Evolutionary conservation across 2,329 filamentous ascomycete species (phyloP).

Genomic region (Fusarium albosuccineum): DNA sequence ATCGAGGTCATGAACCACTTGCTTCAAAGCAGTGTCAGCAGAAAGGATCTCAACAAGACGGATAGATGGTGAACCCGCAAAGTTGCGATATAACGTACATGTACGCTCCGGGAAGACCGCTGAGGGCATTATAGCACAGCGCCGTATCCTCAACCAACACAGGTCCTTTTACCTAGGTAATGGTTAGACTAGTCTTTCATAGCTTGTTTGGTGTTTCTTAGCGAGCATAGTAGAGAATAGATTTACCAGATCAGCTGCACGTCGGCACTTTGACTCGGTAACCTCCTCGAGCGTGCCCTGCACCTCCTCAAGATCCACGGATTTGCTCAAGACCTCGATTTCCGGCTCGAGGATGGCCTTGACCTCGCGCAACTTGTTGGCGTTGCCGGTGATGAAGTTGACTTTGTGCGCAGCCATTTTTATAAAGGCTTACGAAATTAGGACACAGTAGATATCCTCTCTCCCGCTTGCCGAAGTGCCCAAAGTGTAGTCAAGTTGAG

Average conservation of each 20-base stretch:
- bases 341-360: slow-evolving; percentile 83
- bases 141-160: slow-evolving; percentile 97
- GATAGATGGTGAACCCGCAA: neutral
- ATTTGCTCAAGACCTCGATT: slow-evolving; percentile 79
- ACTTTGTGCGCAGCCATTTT: slow-evolving; percentile 63
- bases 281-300: slow-evolving; percentile 95
- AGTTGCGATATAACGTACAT: slow-evolving; percentile 73
- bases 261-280: slow-evolving; percentile 85
- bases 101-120: slow-evolving; percentile 94
- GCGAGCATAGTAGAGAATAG: slow-evolving; percentile 7
- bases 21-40: slow-evolving; percentile 60
- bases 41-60: neutral
- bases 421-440: neutral
- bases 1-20: slow-evolving; percentile 94
- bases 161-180: slow-evolving; percentile 78
- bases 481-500: neutral
- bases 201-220: neutral
- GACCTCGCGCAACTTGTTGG: slow-evolving; percentile 92
- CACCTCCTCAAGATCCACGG: slow-evolving; percentile 86
- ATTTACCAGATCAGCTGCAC: slow-evolving; percentile 80
- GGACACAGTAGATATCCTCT: neutral
- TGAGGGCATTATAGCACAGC: slow-evolving; percentile 90
- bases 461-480: neutral
- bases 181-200: slow-evolving; percentile 10
- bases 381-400: slow-evolving; percentile 97